Evolutionary conservation across 1,284 basidiomycete species (phyloP), one percentile per base, ranked within the genome.

Genomic region (Fomitopsis pinicola): DNA sequence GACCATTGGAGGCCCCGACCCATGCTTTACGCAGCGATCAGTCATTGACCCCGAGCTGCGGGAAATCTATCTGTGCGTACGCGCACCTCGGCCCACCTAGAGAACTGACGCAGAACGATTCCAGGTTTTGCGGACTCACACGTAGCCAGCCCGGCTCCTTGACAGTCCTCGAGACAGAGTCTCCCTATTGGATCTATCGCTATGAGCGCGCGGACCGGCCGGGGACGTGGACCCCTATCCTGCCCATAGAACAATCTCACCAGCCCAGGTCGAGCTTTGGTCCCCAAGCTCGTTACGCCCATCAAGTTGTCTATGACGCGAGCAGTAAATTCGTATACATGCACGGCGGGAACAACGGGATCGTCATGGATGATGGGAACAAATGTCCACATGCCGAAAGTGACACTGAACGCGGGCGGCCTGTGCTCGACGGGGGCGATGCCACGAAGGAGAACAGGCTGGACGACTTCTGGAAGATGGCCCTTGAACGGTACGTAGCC

Each of bases 401-500:
- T 42, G 55, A 64, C 55, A 61, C 42, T 55, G 62, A 59, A 26
- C n/a, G 62, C 17, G 36, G 45, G 44, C 42, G 52, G 42, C 15
- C 35, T 28, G 28, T 55, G 19, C 42, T 58, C 42, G 55, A 63
- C 30, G 66, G 64, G n/a, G 45, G 36, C 14, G 63, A 63, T 30
- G 67, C 62, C 5, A 64, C 69, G 28, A 72, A 68, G 53, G 82
- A 85, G 62, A 77, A 73, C 59, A 77, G 88, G 61, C 67, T 91
- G 69, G 86, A 88, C 67, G 90, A 92, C 71, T 85, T 92, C 66
- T 93, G 89, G 91, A 79, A 77, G 68, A 88, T 91, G 85, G 78
- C 75, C 55, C 73, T 92, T 48, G 72, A 80, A 60, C 80, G 89
- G 89, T 89, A 63, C 14, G 38, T 40, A 36, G 80, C 66, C 10